Evolutionary conservation across 2,329 filamentous ascomycete species (phyloP), one percentile per base, ranked within the genome.

Genomic region (Nemania sp.): DNA sequence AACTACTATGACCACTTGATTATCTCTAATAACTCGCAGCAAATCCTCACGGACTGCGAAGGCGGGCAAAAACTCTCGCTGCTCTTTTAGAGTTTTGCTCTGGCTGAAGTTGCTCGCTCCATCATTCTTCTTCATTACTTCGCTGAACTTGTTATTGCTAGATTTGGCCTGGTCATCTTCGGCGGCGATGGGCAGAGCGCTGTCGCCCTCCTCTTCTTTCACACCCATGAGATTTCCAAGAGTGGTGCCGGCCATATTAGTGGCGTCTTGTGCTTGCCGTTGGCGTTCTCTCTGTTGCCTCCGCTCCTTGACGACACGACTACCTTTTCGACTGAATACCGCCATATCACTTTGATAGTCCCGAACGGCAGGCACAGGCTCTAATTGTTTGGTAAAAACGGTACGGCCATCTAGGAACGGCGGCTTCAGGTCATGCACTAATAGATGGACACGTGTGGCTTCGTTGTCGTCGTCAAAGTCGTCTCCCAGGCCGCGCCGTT

Each of bases 261-360:
- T 98, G 6, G 96, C 95, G 76, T 98, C 92, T 77, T 98, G 94
- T 0, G 96, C 95, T 79, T 98, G 95, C 75, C 94, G 93, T 76
- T 97, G 93, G 49, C 96, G 89, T 79, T 99, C 96, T 70, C 94
- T 92, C 79, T 97, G 94, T 80, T 97, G 94, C 49, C 97, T 87
- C 73, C 92, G 90, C 74, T 99, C 96, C 76, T 92, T 93, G 13
- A 99, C 96, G 1, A 98, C 94, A 74, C 90, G 92, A 77, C 95
- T 98, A 0, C 96, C 96, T 79, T 98, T 98, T 51, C 95, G 88
- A 81, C 94, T 97, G 75, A 98, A 98, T 1, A 99, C 94, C 0
- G 96, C 96, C 96, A 99, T 97, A 77, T 99, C 96, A 77, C 97
- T 99, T 80, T 98, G 95, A 27, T 92, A 90, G 78, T 99, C 96